Evolutionary conservation across 768 basidiomycete species (phyloP), one percentile per base, ranked within the genome.

Genomic region (Lactifluus subvellereus): DNA sequence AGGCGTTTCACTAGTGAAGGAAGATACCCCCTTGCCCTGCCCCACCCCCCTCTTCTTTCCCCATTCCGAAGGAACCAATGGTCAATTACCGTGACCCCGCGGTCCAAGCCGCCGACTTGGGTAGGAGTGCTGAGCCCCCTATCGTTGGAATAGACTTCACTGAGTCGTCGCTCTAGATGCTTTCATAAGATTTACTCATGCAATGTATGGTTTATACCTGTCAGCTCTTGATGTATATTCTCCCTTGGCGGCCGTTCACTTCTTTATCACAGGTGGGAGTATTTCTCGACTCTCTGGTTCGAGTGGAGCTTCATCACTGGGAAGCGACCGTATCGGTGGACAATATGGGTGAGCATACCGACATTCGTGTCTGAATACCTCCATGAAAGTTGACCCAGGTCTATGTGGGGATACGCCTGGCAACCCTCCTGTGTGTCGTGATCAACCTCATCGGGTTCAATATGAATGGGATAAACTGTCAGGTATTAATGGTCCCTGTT

Each of bases 271-370:
- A 66, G 65, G 37, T 66, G 65, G 65, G 65, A 64, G 33, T 63
- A 42, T 61, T 45, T 66, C 52, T 48, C 56, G 14, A 49, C 55
- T 11, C n/a, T 66, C 11, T 54, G 61, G 61, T 66, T 64, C 9
- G 65, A 66, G 37, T 63, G 65, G 65, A 43, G 47, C 38, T 59
- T 66, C 54, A 38, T 66, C 45, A 45, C 27, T 2, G 11, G 57
- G 50, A 35, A 38, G n/a, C 50, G 47, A 22, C 47, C 51, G 6
- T 64, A 63, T 22, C 65, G 57, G 1, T 66, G 61, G 65, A 48
- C 65, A 38, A 47, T 64, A 53, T 66, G 65, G 65, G 65, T 63
- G 32, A 35, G 65, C 48, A 52, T 13, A 49, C 32, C 10, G 33
- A 32, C 11, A 14, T 43, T 22, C 16, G n/a, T 30, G 6, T 37